These are phyloP conservation scores for Cordyceps farinosa DNA, from an alignment of 2,329 filamentous ascomycete genomes.

Conservation along the genomic window DNA sequence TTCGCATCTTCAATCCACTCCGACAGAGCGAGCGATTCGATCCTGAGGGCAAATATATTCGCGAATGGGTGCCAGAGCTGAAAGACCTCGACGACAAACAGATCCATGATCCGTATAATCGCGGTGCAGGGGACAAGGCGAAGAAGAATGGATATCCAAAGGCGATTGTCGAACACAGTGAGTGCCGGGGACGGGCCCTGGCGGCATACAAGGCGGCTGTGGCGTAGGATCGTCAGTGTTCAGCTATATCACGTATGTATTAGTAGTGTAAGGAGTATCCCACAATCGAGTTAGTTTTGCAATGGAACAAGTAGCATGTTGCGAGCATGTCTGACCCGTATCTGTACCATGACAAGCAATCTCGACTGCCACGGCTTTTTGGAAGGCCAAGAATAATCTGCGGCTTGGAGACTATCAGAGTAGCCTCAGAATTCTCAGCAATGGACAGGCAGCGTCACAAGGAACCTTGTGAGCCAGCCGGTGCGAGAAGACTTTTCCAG, in stretches of 20 bases:
- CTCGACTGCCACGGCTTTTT: conserved; percentile 59
- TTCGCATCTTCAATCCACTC: conserved; percentile 83
- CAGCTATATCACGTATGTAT: not conserved
- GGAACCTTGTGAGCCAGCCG: conserved; percentile 28
- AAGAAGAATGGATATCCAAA: conserved; percentile 68
- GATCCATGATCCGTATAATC: conserved; percentile 76
- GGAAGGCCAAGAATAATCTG: conserved; percentile 53
- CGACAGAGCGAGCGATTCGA: conserved; percentile 87
- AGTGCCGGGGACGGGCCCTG: conserved; percentile 63
- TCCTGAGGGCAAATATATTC: conserved; percentile 71
- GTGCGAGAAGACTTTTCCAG: conserved; percentile 55
- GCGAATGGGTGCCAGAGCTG: conserved; percentile 78
- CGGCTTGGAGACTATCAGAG: conserved; percentile 56
- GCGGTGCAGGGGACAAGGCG: conserved; percentile 56
- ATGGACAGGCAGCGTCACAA: conserved; percentile 35
- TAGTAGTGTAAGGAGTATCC: not conserved
- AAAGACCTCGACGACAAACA: conserved; percentile 59
- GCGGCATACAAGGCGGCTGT: conserved; percentile 60
- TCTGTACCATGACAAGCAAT: conserved; percentile 58
- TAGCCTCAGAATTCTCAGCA: conserved; percentile 53
- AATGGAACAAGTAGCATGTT: conserved; percentile 1
- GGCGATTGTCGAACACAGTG: conserved; percentile 72
- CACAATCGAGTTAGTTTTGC: not conserved
- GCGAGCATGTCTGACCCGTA: conserved; percentile 56
- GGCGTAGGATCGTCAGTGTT: not conserved